Base-by-base conservation (phyloP, 306 rosid genomes). In the Nissolia schottii region DNA sequence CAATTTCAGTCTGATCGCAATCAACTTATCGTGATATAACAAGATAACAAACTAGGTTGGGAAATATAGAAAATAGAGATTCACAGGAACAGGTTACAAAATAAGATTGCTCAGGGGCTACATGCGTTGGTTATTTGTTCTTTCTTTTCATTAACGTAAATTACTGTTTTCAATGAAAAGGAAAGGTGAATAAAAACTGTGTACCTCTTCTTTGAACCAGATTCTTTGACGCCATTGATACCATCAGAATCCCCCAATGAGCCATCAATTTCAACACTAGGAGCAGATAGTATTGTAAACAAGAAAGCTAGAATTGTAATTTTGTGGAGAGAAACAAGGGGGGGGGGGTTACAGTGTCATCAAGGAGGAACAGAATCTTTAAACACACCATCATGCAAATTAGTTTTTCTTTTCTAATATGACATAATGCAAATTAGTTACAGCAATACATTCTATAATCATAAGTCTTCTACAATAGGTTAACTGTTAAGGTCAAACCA, bases 131-230 rank as follows among this genome's bases (percentile, higher is more conserved):
- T 20, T 72, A 62, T 13, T 32, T 54, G 13, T 34, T 56, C 53
- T 59, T 46, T 34, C 37, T 29, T 55, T 63, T 14, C 15, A 55
- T 35, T 12, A 40, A 15, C 28, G 65, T 1, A 28, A 64, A 35
- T 7, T 34, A 35, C 25, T 20, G 61, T 15, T 27, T 27, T 28
- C 10, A 56, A 46, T 5, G 15, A 27, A 77, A 50, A 48, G 20
- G 24, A 78, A 37, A 53, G 24, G 35, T 24, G 12, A 54, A 55
- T 34, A 32, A 27, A 77, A 46, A 27, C 37, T 56, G 31, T 18
- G 46, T 81, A 94, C 97, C 99, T 88, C 87, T 94, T 94, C 77
- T 84, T 94, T 1, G 96, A 88, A 78, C 97, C 91, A 64, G 95
- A 45, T 53, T 89, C 97, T 78, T 83, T 86, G 56, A 60, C 79